A percentile compares a stretch with the other conserved stretches of the same genome.
phyloP scores from a whole-genome alignment of 2,329 filamentous ascomycete genomes.

The Didymella exigua region DNA sequence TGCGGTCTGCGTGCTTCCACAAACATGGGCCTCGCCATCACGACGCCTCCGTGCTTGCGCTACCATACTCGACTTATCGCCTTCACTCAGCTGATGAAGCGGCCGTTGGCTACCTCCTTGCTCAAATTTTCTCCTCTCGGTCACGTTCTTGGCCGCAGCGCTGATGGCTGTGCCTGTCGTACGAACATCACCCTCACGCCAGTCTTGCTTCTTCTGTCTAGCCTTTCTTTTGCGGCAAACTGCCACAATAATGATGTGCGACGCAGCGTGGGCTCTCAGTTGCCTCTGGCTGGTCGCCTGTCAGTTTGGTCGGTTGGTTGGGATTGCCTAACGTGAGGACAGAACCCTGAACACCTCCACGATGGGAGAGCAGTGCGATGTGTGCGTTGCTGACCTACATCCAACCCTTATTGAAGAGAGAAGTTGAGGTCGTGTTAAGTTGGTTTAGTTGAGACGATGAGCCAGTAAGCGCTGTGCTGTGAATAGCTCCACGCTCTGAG shows the following conservation, averaged over 20 bases:
- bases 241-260: constrained; percentile 1
- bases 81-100: neutral
- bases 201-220: constrained; percentile 21
- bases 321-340: neutral
- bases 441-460: neutral
- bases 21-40: neutral
- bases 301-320: neutral
- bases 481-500: neutral
- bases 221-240: neutral
- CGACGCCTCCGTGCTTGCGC: neutral
- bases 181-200: constrained; percentile 19
- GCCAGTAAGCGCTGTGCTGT: constrained; percentile 6
- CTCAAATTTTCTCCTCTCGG: neutral
- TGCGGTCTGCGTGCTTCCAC: neutral
- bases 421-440: neutral
- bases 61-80: neutral
- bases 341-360: neutral
- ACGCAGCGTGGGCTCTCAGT: neutral
- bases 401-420: neutral
- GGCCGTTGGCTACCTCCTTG: neutral
- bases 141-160: constrained; percentile 14
- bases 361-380: neutral
- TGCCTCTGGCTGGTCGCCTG: neutral
- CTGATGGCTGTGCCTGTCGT: constrained; percentile 23
- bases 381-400: neutral